Conservation (phyloP, 495 filamentous ascomycete species). For the Oleoguttula mirabilis region DNA sequence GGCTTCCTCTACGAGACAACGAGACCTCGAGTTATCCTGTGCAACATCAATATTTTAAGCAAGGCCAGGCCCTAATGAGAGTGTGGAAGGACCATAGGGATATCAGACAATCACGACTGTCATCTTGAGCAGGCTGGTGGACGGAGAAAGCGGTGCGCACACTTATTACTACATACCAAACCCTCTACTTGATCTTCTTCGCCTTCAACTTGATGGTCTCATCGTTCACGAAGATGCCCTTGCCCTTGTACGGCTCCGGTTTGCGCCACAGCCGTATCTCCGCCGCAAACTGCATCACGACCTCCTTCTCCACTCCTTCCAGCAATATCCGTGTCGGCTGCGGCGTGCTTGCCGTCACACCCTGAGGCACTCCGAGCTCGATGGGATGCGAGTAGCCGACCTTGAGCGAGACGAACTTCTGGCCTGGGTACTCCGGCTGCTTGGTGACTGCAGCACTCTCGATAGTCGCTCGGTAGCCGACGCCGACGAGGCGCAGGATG, state of each 20-base stretch:
- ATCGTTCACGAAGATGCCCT: constrained; percentile 94
- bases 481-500: constrained; percentile 85
- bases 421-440: constrained; percentile 56
- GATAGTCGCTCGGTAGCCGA: constrained; percentile 83
- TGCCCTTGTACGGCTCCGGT: constrained; percentile 97
- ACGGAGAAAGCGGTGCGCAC: no score
- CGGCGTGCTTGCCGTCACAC: constrained; percentile 77
- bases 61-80: no score
- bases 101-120: no score
- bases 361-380: constrained; percentile 68
- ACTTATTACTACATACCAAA: no score
- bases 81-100: no score
- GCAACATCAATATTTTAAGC: no score
- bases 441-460: constrained; percentile 62
- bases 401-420: constrained; percentile 82
- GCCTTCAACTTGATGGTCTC: constrained; percentile 95
- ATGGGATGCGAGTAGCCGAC: constrained; percentile 93
- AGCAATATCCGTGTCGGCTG: constrained; percentile 89
- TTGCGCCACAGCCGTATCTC: constrained; percentile 75
- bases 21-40: no score
- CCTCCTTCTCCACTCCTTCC: constrained; percentile 73
- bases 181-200: constrained; percentile 99
- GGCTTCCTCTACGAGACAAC: no score
- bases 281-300: constrained; percentile 82
- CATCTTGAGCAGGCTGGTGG: no score